phyloP scores from a whole-genome alignment of 129 eudicot genomes.

The Pseudognaphalium luteoalbum region DNA sequence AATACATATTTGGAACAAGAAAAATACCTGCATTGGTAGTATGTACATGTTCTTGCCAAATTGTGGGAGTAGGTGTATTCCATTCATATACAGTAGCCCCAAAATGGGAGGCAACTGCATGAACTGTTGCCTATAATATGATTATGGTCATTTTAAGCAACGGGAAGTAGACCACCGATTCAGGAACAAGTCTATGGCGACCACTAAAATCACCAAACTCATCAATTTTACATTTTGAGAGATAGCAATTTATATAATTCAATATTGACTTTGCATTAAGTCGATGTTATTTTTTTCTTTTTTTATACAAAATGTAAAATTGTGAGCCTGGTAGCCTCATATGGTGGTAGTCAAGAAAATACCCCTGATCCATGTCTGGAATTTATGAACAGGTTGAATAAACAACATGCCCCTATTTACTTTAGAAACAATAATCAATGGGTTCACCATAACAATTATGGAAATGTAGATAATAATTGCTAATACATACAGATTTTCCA shows the following conservation, averaged over 20 bases:
- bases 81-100: slow-evolving; percentile 80
- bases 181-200: slow-evolving; percentile 4
- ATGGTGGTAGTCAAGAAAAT: slow-evolving; percentile 6
- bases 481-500: slow-evolving; percentile 86
- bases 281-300: neutral
- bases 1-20: neutral
- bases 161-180: neutral
- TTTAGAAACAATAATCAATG: neutral
- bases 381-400: neutral
- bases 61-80: slow-evolving; percentile 94
- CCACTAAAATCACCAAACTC: slow-evolving; percentile 9
- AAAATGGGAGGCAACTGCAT: slow-evolving; percentile 76
- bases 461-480: slow-evolving; percentile 13
- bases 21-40: slow-evolving; percentile 64
- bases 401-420: neutral
- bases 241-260: neutral
- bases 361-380: neutral
- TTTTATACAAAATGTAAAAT: neutral
- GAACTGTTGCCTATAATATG: slow-evolving; percentile 70
- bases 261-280: neutral
- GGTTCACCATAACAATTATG: neutral
- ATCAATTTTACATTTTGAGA: neutral
- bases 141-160: slow-evolving; percentile 28
- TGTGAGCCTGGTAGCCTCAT: neutral
- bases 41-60: slow-evolving; percentile 94